phyloP scores from a whole-genome alignment of 106 monocot genomes.

The Posidonia australis region DNA sequence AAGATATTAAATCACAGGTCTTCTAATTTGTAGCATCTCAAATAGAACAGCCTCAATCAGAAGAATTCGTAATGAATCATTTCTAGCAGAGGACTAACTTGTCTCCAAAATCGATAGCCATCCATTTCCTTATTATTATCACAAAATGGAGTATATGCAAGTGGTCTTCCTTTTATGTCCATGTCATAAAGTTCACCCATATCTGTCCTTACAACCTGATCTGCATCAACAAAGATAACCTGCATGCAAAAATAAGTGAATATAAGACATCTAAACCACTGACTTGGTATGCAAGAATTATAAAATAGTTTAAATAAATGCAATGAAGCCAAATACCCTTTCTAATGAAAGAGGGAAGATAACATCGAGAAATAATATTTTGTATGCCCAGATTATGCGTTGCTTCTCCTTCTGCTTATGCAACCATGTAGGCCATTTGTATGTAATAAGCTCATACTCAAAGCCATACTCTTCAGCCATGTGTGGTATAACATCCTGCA shows the following conservation, averaged over 20 bases:
- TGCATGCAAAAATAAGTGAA: too few species aligned
- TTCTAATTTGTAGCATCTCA: too few species aligned
- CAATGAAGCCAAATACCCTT: conserved; percentile 36
- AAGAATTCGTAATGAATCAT: background rate
- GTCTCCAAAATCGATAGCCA: conserved; percentile 97
- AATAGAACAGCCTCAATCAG: background rate
- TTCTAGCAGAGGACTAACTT: conserved; percentile 41
- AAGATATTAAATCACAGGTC: background rate
- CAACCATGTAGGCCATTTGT: conserved; percentile 99
- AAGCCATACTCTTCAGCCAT: conserved; percentile 95
- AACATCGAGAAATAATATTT: conserved; percentile 97
- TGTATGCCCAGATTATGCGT: conserved; percentile 97
- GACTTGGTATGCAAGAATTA: too few species aligned
- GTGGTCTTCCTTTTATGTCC: conserved; percentile 89
- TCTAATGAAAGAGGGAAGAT: conserved; percentile 90
- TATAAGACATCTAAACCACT: too few species aligned
- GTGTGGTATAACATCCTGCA: conserved; percentile 89
- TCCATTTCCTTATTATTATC: conserved; percentile 99
- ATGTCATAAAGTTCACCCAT: conserved; percentile 99
- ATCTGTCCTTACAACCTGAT: conserved; percentile 91
- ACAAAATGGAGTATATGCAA: conserved; percentile 98
- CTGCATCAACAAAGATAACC: conserved; percentile 99
- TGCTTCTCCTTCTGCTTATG: conserved; percentile 99
- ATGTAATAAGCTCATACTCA: conserved; percentile 94
- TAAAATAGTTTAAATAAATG: background rate